Evolutionary conservation across 768 basidiomycete genomes (phyloP).

Genomic region (Strobilomyces echinocephalus): DNA sequence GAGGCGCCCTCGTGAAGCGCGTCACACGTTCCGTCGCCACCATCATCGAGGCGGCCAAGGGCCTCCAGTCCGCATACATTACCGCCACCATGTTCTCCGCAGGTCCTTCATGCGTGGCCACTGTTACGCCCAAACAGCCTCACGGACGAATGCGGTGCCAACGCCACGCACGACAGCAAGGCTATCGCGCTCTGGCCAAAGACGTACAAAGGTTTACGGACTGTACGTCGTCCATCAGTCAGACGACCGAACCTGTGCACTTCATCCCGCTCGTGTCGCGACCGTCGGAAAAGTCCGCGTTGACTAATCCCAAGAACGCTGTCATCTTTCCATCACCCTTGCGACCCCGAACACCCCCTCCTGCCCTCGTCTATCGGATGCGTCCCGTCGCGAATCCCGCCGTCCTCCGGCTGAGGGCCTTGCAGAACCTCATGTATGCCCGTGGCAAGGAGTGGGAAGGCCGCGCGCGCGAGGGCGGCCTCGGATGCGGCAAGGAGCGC

Average conservation of each 20-base stretch:
- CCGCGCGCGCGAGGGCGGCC: slow-evolving; percentile 41
- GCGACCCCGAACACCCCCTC: slow-evolving; percentile 35
- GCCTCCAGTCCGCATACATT: slow-evolving; percentile 56
- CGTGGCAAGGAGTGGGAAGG: slow-evolving; percentile 46
- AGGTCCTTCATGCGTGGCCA: slow-evolving; percentile 23
- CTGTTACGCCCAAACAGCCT: slow-evolving; percentile 18
- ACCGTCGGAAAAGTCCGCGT: slow-evolving; percentile 25
- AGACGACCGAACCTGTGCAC: slow-evolving; percentile 27
- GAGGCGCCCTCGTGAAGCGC: slow-evolving; percentile 18
- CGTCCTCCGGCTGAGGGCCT: slow-evolving; percentile 53
- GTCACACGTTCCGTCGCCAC: slow-evolving; percentile 36
- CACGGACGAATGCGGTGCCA: slow-evolving; percentile 8
- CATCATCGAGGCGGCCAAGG: slow-evolving; percentile 49
- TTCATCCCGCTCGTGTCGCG: slow-evolving; percentile 40
- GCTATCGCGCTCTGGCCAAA: slow-evolving; percentile 39
- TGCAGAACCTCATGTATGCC: slow-evolving; percentile 49
- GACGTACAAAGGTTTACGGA: slow-evolving; percentile 44
- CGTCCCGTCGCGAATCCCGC: slow-evolving; percentile 59
- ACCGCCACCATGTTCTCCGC: slow-evolving; percentile 48
- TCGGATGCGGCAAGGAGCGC: slow-evolving; percentile 55
- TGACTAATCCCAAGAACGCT: slow-evolving; percentile 32
- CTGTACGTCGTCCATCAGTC: slow-evolving; percentile 6
- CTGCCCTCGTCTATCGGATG: slow-evolving; percentile 39
- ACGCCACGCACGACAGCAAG: slow-evolving; percentile 28
- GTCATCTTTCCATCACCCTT: slow-evolving; percentile 39